Evolutionary conservation across 495 filamentous ascomycete species (phyloP).

Genomic region (Penicillium samsonianum): DNA sequence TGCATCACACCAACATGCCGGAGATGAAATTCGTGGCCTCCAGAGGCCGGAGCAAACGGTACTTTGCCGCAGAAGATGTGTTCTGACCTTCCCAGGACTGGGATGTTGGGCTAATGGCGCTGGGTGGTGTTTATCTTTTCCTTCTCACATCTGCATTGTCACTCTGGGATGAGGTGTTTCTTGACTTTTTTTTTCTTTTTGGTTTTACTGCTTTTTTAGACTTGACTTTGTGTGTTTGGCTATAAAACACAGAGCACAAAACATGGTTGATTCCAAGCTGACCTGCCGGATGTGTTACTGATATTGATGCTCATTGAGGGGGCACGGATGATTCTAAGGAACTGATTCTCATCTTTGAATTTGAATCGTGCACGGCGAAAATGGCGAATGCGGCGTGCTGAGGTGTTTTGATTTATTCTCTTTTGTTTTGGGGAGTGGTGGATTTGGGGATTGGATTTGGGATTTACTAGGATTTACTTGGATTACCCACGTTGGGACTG

Average conservation of each 20-base stretch:
- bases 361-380: slow-evolving; percentile 1
- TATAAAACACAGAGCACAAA: not conserved
- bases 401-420: not conserved
- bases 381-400: slow-evolving; percentile 1
- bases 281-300: not conserved
- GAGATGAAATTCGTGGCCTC: slow-evolving; percentile 73
- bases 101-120: slow-evolving; percentile 7
- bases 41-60: slow-evolving; percentile 73
- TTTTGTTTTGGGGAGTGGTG: not conserved
- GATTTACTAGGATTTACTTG: slow-evolving; percentile 16
- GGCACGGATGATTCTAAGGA: not conserved
- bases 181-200: too few species aligned
- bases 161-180: slow-evolving; percentile 15
- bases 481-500: slow-evolving; percentile 1
- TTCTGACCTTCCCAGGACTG: slow-evolving; percentile 27
- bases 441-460: not conserved
- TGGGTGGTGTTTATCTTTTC: slow-evolving; percentile 14
- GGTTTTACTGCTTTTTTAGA: slow-evolving; percentile 18
- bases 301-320: not conserved
- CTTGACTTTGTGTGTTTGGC: slow-evolving; percentile 19
- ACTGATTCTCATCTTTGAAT: not conserved
- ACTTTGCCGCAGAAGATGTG: slow-evolving; percentile 71
- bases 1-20: slow-evolving; percentile 81
- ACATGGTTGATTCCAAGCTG: slow-evolving; percentile 6
- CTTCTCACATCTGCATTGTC: slow-evolving; percentile 29